These are phyloP conservation scores for Clitopilus hobsonii DNA, from an alignment of 768 basidiomycete species.

Conservation along the genomic window DNA sequence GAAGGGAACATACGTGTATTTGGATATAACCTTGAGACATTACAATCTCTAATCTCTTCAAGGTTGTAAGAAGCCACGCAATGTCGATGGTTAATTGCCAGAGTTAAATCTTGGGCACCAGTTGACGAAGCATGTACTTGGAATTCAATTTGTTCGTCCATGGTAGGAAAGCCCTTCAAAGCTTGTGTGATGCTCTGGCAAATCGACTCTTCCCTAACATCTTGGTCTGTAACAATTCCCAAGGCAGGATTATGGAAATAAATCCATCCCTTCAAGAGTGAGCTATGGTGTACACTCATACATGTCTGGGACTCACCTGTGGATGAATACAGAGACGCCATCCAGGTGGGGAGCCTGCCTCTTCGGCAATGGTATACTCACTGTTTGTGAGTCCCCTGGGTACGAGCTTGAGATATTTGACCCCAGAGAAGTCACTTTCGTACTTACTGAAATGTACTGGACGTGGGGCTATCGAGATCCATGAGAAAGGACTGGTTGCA, in stretches of 20 bases:
- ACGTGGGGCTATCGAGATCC: background rate
- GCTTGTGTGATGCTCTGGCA: constrained; percentile 23
- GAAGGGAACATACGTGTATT: constrained; percentile 15
- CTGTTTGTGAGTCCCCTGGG: constrained; percentile 1
- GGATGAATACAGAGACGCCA: constrained; percentile 41
- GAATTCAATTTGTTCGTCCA: constrained; percentile 40
- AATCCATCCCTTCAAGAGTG: constrained; percentile 37
- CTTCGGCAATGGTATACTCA: constrained; percentile 7
- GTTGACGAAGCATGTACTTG: constrained; percentile 28
- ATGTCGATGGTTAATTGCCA: constrained; percentile 42
- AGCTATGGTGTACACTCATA: background rate
- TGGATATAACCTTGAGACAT: constrained; percentile 21
- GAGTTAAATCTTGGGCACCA: constrained; percentile 20
- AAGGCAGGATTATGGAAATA: constrained; percentile 40
- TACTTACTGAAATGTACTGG: background rate
- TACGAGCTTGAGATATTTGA: background rate
- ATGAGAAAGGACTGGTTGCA: too few species aligned
- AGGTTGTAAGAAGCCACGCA: constrained; percentile 40
- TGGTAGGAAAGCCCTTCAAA: constrained; percentile 21
- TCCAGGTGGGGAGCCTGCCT: constrained; percentile 13
- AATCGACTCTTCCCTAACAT: constrained; percentile 34
- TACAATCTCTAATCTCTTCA: constrained; percentile 24
- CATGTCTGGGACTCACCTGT: constrained; percentile 17
- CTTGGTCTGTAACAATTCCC: constrained; percentile 45
- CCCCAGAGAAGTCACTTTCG: background rate